Conservation (phyloP, 164 flowering plant species). For the Aristolochia fimbriata region DNA sequence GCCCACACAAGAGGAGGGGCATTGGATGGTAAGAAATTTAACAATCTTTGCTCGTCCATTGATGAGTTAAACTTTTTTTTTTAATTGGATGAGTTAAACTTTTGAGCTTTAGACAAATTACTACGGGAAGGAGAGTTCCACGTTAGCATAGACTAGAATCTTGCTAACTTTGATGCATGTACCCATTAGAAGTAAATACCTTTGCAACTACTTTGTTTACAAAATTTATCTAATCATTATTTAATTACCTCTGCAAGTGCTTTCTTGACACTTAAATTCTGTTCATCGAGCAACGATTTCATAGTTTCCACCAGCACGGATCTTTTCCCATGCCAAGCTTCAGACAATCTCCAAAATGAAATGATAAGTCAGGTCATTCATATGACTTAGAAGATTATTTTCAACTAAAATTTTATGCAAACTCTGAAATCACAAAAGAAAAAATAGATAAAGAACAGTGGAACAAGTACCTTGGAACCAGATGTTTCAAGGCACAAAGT, state of each 20-base stretch:
- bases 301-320: conserved; percentile 73
- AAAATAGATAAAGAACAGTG: not conserved
- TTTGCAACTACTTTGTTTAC: no score
- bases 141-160: not conserved
- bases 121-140: no score
- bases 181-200: not conserved
- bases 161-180: not conserved
- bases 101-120: no score
- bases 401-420: not conserved
- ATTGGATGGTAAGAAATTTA: no score
- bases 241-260: conserved; percentile 75
- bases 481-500: conserved; percentile 84
- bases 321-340: conserved; percentile 86
- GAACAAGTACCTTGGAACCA: conserved; percentile 70
- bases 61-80: no score
- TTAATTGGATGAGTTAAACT: no score
- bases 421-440: no score
- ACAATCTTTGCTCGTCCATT: no score
- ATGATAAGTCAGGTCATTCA: conserved; percentile 6
- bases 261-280: conserved; percentile 58
- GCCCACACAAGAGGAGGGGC: no score
- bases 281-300: conserved; percentile 69
- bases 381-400: not conserved
- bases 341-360: conserved; percentile 53
- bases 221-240: no score